phyloP scores from a whole-genome alignment of 352 stramenopile species.

The Phytophthora cryptogea region DNA sequence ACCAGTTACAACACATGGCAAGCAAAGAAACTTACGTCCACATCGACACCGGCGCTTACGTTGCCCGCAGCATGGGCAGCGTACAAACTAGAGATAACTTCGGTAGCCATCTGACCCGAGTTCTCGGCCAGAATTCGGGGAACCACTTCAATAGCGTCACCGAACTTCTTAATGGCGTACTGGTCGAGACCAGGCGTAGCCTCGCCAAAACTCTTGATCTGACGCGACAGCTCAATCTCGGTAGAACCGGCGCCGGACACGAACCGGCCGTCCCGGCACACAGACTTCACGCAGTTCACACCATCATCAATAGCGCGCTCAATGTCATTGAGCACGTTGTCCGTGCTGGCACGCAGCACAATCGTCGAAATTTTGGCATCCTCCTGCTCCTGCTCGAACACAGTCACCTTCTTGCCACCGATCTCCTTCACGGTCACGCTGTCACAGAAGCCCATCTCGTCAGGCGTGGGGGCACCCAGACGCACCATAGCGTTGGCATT shows the following conservation, averaged over 20 bases:
- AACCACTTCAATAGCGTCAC: slow-evolving; percentile 97
- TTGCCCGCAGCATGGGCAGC: slow-evolving; percentile 95
- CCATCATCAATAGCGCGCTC: slow-evolving; percentile 98
- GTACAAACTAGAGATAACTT: slow-evolving; percentile 94
- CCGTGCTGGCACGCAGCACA: slow-evolving; percentile 93
- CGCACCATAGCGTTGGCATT: slow-evolving; percentile 97
- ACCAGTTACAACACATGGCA: background rate
- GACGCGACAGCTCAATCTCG: slow-evolving; percentile 96
- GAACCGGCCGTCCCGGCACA: slow-evolving; percentile 95
- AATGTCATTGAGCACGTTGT: slow-evolving; percentile 98
- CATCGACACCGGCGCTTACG: slow-evolving; percentile 92
- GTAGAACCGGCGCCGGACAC: slow-evolving; percentile 94
- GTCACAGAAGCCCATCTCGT: slow-evolving; percentile 98
- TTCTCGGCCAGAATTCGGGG: slow-evolving; percentile 98
- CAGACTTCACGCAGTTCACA: slow-evolving; percentile 96
- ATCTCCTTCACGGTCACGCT: slow-evolving; percentile 95
- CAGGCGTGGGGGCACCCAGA: slow-evolving; percentile 95
- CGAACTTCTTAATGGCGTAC: slow-evolving; percentile 99
- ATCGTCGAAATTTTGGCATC: slow-evolving; percentile 97
- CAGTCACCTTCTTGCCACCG: slow-evolving; percentile 95
- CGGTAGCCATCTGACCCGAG: slow-evolving; percentile 93
- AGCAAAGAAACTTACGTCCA: slow-evolving; percentile 72
- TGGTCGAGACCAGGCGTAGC: slow-evolving; percentile 98
- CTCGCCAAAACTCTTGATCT: slow-evolving; percentile 95
- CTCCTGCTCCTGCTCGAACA: slow-evolving; percentile 95